Evolutionary conservation across 352 stramenopile species (phyloP), one percentile per base, ranked within the genome.

Genomic region (Pythium aquatile): DNA sequence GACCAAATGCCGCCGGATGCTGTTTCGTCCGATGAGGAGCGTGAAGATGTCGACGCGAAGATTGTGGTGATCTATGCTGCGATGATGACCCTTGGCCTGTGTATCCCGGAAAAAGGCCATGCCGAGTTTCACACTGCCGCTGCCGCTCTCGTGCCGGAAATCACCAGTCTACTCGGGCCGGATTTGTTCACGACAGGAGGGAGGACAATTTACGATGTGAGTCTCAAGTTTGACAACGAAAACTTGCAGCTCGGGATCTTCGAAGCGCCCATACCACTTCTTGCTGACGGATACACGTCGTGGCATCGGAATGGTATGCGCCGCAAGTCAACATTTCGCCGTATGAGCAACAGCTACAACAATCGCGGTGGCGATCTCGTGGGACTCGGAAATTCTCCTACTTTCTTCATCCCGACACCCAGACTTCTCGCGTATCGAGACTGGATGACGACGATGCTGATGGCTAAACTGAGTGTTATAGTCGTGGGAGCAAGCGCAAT

Each of bases 391-490:
- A 48, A 28, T 1, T 57, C 48, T 35, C 76, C 74, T 1, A 49
- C 68, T 33, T 66, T 90, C 17, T 90, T 83, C 44, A 71, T 90
- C 14, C 77, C 77, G 0, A 90, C 81, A 1, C 59, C 59, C 9
- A 30, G 60, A 58, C 80, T 70, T 10, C 54, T 84, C 14, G 74
- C 66, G 20, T 83, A 60, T 53, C 40, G 62, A 14, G 57, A 69
- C 8, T 67, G 77, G 74, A 65, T 86, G 7, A 62, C 58, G 28
- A 70, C 69, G 40, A 51, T 90, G 26, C 68, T 72, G 5, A 46
- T 56, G 11, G 68, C 74, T 1, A 89, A 85, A 48, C 35, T 72
- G 5, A 75, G 85, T 24, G 72, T 75, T 5, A 70, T 92, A 16
- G 52, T 90, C 16, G 58, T 83, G 32, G 83, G 83, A 10, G 69